Evolutionary conservation across 345 rosid genomes (phyloP), one percentile per base, ranked within the genome.

Genomic region (Eucalyptus caleyi): DNA sequence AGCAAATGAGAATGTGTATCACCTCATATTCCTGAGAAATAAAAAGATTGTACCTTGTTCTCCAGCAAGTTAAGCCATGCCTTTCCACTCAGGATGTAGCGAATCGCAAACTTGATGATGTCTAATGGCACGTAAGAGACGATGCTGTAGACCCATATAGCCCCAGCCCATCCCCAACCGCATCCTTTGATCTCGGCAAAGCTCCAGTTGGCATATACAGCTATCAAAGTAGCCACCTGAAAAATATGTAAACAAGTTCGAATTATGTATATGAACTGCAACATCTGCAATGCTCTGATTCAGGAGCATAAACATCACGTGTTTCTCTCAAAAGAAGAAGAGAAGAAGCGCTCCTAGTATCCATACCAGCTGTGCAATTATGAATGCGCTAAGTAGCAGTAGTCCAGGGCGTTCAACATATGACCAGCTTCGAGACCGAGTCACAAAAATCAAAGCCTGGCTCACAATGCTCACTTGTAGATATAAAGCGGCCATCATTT

Each of bases 391-490:
- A 32, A 91, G 13, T 37, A 94, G 93, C 44, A 93, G 88, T 13
- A 89, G 12, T 34, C 95, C 95, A 18, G 95, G 95, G 56, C 94
- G 89, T 87, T 94, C 95, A 16, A 89, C 16, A 14, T 16, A 94
- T 50, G 94, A 94, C 93, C 94, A 94, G 91, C 94, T 92, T 86
- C 94, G 92, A 4, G 95, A 94, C 60, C 95, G 90, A 12, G 95
- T 94, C 6, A 94, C 94, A 42, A 94, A 94, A 44, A 94, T 94
- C 88, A 94, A 92, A 6, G 95, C 95, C 87, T 93, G 94, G 88
- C 95, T 94, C 69, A 94, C 94, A 21, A 94, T 94, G 88, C 95
- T 94, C 14, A 94, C 95, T 94, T 94, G 95, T 19, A 94, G 93
- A 86, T 93, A 94, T 18, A 94, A 62, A 51, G 95, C 95, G 8